Evolutionary conservation across 2,329 filamentous ascomycete species (phyloP), one percentile per base, ranked within the genome.

Genomic region (Diplodia seriata): DNA sequence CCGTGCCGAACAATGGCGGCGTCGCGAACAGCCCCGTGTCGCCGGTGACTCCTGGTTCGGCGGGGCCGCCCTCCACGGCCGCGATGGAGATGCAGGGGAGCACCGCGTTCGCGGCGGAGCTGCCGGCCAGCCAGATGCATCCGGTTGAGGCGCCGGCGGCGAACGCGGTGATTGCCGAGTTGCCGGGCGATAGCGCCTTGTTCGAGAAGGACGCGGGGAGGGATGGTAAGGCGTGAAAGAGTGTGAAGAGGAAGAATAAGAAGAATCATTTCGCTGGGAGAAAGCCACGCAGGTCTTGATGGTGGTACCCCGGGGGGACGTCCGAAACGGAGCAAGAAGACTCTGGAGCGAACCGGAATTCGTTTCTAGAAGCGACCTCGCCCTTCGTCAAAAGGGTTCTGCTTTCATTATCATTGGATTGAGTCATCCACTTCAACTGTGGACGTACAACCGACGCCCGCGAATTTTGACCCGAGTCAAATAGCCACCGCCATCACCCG

Each of bases 11-110:
- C 53, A 23, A 6, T 14, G 23, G 3, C 36, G 5, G 4, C 55
- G 2, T n/a, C 12, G 36, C 55, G 55, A 43, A 43, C 20, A 59
- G 55, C 55, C 55, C 55, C 2, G 55, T 47, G 20, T 59, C 55
- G 36, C 55, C 55, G 23, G 23, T 59, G 11, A 18, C 55, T 18
- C 55, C 36, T 3, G 55, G 5, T 5, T 31, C 38, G 23, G 14
- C 29, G 12, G 29, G 4, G 23, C 1, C 51, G 12, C 14, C 51
- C 14, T 54, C 51, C 3, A 54, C 51, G 12, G 31, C 26, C 6
- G 20, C 31, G 12, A 12, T 38, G 6, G 55, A 59, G 12, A 29
- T 47, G 55, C 36, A 36, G 5, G 55, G 11, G 18, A 59, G 55
- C 38, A 47, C 38, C 4, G 36, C 36, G 12, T 59, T 29, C 23